A percentile compares a stretch with the other conserved stretches of the same genome.
Evolutionary conservation across 2,329 filamentous ascomycete species (phyloP).

Genomic region (Aspergillus sp.): DNA sequence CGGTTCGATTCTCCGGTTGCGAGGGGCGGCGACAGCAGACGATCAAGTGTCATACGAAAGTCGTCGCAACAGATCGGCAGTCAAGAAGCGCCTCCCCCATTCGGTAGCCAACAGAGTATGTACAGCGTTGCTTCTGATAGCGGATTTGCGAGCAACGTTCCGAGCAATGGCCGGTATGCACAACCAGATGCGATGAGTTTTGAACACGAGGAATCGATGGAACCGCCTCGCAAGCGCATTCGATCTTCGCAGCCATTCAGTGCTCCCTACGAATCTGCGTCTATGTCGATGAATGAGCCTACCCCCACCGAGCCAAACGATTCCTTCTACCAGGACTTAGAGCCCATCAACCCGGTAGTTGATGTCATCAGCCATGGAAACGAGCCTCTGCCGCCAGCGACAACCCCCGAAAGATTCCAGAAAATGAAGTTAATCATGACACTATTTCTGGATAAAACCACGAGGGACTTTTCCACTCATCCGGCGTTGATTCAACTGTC

Average conservation of each 20-base stretch:
- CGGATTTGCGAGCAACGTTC: constrained; percentile 69
- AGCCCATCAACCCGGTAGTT: constrained; percentile 32
- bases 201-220: constrained; percentile 61
- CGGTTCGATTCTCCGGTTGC: constrained; percentile 86
- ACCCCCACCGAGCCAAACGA: constrained; percentile 53
- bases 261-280: constrained; percentile 36
- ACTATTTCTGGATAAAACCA: constrained; percentile 75
- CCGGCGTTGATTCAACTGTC: constrained; percentile 77
- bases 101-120: constrained; percentile 80
- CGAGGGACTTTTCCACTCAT: constrained; percentile 73
- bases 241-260: constrained; percentile 51
- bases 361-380: constrained; percentile 42
- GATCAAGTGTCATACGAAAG: constrained; percentile 71
- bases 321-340: constrained; percentile 51
- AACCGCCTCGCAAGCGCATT: constrained; percentile 81
- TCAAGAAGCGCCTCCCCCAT: constrained; percentile 68
- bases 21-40: constrained; percentile 65
- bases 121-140: constrained; percentile 74
- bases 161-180: constrained; percentile 53
- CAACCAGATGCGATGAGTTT: constrained; percentile 50
- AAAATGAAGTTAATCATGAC: constrained; percentile 83
- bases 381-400: constrained; percentile 55
- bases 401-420: constrained; percentile 69
- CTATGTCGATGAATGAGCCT: constrained; percentile 44
- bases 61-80: constrained; percentile 66